Base-by-base conservation (phyloP, 1,284 basidiomycete species). In the Mrakiaceae sp. region DNA sequence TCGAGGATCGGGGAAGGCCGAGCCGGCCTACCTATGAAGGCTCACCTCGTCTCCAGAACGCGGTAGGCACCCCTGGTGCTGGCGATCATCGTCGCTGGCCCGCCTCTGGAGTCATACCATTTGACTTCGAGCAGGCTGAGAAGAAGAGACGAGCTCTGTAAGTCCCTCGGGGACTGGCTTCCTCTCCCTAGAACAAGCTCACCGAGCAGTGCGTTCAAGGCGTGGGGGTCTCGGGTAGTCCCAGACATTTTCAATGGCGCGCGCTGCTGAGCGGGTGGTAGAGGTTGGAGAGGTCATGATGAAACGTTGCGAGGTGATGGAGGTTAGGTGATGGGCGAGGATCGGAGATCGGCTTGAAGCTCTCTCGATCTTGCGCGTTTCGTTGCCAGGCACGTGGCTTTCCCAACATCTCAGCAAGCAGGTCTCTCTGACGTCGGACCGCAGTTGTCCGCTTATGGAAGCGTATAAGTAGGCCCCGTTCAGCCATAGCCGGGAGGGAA, bases 31-130 rank as follows among this genome's bases (percentile, higher is more conserved):
- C 6, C n/a, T 7, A 49, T 9, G 10, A n/a, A 3, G 58, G 39
- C 70, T 56, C 54, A 73, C 72, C 70, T 72, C 11, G 75, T 77
- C 60, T 77, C 75, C 9, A 74, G 68, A 0, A 77, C 75, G 10
- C 75, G 66, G 62, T 70, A 74, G 2, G 66, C 74, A 39, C 70
- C 63, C 10, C 55, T 70, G 9, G 75, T 73, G 56, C 72, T 70
- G 3, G 73, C 75, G 14, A 76, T 52, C 5, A 70, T 64, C 16
- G 70, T 69, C 61, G 73, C 71, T 3, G 61, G 46, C 0, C 72
- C 72, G 9, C 72, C 61, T 4, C 42, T 43, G 27, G 27, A 27
- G 11, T 63, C 67, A 9, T 56, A 56, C 71, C 72, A 75, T 8
- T 73, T 63, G 6, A 75, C 72, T 51, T 66, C 58, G 12, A 76